phyloP scores from a whole-genome alignment of 164 flowering plant species.

The Vitis amurensis region DNA sequence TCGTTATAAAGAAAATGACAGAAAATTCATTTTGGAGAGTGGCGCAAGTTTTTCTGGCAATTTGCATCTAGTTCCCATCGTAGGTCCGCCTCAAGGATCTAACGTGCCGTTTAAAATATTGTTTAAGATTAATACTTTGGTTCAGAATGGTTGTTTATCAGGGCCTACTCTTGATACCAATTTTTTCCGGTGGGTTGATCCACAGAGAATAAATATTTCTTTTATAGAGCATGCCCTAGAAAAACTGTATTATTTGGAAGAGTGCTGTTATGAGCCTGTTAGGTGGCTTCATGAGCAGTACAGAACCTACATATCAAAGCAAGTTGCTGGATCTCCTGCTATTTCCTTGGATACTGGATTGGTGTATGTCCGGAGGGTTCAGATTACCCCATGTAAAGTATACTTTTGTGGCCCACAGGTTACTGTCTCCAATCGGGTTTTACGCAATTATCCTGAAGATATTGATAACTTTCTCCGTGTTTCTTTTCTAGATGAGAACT shows the following conservation, averaged over 20 bases:
- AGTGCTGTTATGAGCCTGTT: slow-evolving; percentile 83
- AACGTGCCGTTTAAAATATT: slow-evolving; percentile 58
- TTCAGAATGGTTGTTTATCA: slow-evolving; percentile 73
- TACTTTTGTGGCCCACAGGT: slow-evolving; percentile 84
- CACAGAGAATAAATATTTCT: slow-evolving; percentile 22
- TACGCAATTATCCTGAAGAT: slow-evolving; percentile 45
- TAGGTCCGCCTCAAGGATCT: slow-evolving; percentile 38
- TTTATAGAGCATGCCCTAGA: slow-evolving; percentile 69
- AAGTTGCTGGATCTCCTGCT: slow-evolving; percentile 29
- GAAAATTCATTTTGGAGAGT: slow-evolving; percentile 32
- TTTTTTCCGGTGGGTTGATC: slow-evolving; percentile 62
- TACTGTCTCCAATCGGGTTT: slow-evolving; percentile 74
- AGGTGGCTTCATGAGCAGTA: slow-evolving; percentile 64
- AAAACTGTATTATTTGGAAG: slow-evolving; percentile 51
- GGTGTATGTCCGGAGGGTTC: slow-evolving; percentile 71
- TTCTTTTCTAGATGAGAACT: slow-evolving; percentile 82
- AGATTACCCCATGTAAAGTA: slow-evolving; percentile 73
- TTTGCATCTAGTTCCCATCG: slow-evolving; percentile 64
- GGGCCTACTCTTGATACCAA: slow-evolving; percentile 55
- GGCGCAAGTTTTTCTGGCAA: slow-evolving; percentile 43
- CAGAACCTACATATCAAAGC: slow-evolving; percentile 20
- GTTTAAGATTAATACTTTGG: slow-evolving; percentile 65
- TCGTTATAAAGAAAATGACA: slow-evolving; percentile 43
- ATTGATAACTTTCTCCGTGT: slow-evolving; percentile 78
- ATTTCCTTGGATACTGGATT: slow-evolving; percentile 63